These are phyloP conservation scores for Neurospora sp. DNA, from an alignment of 2,329 filamentous ascomycete species.

Conservation along the genomic window DNA sequence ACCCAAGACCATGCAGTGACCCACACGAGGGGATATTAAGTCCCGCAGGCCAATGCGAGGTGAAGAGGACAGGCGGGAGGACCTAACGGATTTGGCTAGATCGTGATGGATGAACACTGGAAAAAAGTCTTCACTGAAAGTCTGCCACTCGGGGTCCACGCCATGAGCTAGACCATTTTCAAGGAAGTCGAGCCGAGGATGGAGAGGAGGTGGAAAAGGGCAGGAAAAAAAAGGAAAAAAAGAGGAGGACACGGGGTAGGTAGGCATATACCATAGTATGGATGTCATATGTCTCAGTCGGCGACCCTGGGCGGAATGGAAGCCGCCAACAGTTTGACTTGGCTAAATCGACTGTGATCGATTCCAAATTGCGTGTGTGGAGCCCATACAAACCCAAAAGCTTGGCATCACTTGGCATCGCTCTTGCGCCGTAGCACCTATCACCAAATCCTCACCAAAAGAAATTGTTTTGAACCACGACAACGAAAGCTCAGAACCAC, in stretches of 20 bases:
- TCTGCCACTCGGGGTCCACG: not conserved
- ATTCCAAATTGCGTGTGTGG: too few relatives aligned
- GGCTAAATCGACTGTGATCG: too few relatives aligned
- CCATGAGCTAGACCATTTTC: not conserved
- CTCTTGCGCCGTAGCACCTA: too few relatives aligned
- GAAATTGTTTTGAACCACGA: too few relatives aligned
- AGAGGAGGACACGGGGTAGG: not conserved
- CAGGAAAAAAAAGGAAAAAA: not conserved
- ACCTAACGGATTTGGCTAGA: not conserved
- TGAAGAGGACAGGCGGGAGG: not conserved
- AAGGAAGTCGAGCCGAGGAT: not conserved
- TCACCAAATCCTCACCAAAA: too few relatives aligned
- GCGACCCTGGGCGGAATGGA: not conserved
- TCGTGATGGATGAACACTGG: not conserved
- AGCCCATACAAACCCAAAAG: too few relatives aligned
- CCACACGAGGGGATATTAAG: not conserved
- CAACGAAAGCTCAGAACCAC: too few relatives aligned
- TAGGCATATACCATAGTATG: not conserved
- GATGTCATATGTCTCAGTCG: not conserved
- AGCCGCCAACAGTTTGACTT: not conserved
- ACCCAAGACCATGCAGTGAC: not conserved
- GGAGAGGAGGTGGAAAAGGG: not conserved
- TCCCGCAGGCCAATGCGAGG: not conserved
- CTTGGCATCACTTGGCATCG: too few relatives aligned
- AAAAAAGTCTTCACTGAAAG: not conserved